Conservation (phyloP, 2,329 filamentous ascomycete genomes). For the Scolecobasidium constrictum region DNA sequence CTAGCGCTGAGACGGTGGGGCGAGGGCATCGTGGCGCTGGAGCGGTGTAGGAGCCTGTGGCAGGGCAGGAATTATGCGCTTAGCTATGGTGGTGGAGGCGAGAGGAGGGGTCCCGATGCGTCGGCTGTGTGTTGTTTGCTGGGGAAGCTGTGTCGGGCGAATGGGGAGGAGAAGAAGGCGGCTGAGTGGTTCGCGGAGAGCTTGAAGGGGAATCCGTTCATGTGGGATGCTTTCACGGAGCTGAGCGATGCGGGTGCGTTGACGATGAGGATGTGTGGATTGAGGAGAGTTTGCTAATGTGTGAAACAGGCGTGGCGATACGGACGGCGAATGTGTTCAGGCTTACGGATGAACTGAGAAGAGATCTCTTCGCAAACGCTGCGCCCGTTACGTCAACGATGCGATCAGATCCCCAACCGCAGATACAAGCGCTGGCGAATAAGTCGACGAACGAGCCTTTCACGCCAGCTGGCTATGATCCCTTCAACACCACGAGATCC, state of each 20-base stretch:
- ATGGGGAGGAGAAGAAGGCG: conserved; percentile 72
- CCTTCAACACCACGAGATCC: conserved; percentile 28
- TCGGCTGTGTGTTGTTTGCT: conserved; percentile 74
- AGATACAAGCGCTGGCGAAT: conserved; percentile 13
- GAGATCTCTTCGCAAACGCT: conserved; percentile 26
- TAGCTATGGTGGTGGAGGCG: conserved; percentile 30
- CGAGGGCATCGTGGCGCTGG: conserved; percentile 73
- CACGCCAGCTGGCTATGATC: conserved; percentile 25
- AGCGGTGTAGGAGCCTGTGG: conserved; percentile 73
- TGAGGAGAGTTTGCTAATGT: not conserved
- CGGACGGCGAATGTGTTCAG: conserved; percentile 81
- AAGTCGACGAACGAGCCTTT: conserved; percentile 6
- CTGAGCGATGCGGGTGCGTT: conserved; percentile 64
- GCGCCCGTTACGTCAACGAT: conserved; percentile 4
- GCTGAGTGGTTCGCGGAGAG: conserved; percentile 80
- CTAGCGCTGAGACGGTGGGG: conserved; percentile 66
- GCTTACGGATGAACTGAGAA: conserved; percentile 52
- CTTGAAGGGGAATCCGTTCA: conserved; percentile 83
- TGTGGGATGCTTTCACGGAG: conserved; percentile 92
- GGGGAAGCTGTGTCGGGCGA: conserved; percentile 75
- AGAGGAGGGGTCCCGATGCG: conserved; percentile 56
- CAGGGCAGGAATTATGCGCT: conserved; percentile 64
- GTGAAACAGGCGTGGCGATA: conserved; percentile 57
- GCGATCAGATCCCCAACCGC: conserved; percentile 11
- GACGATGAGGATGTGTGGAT: conserved; percentile 2